Evolutionary conservation across 2,329 filamentous ascomycete species (phyloP).

Genomic region (Sclerotinia borealis): DNA sequence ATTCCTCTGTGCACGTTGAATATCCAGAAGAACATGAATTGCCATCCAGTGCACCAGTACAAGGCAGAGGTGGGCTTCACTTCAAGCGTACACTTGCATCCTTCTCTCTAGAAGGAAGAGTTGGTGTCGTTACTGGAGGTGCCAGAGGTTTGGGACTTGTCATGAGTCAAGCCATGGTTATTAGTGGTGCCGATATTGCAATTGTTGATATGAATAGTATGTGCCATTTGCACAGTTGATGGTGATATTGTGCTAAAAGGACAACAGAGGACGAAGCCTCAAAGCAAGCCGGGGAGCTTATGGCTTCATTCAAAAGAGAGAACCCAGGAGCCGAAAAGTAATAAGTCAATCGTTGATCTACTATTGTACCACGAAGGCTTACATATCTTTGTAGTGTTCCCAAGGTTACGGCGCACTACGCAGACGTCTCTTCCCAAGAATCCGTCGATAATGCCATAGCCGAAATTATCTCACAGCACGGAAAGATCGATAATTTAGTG

Average conservation of each 20-base stretch:
- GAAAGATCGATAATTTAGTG: slow-evolving; percentile 84
- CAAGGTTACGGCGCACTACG: slow-evolving; percentile 82
- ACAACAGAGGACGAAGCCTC: slow-evolving; percentile 71
- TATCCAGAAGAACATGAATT: slow-evolving; percentile 71
- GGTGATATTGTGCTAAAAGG: slow-evolving; percentile 15
- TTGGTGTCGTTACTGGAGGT: slow-evolving; percentile 83
- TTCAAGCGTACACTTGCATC: slow-evolving; percentile 78
- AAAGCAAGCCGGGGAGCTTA: slow-evolving; percentile 66
- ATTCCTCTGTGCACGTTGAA: slow-evolving; percentile 69
- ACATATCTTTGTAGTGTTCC: slow-evolving; percentile 50
- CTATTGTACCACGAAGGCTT: neutral
- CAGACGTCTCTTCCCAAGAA: slow-evolving; percentile 74
- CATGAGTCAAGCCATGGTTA: slow-evolving; percentile 87
- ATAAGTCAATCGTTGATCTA: slow-evolving; percentile 20
- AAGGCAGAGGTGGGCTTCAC: slow-evolving; percentile 72
- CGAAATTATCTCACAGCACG: slow-evolving; percentile 63
- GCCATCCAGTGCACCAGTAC: slow-evolving; percentile 63
- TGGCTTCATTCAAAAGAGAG: slow-evolving; percentile 70
- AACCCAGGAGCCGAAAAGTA: slow-evolving; percentile 70
- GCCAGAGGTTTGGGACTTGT: slow-evolving; percentile 84
- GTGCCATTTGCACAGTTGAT: slow-evolving; percentile 31
- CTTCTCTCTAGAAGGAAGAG: slow-evolving; percentile 80
- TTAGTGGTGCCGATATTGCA: slow-evolving; percentile 81
- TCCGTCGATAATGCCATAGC: slow-evolving; percentile 70
- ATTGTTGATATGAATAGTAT: slow-evolving; percentile 90